Conservation (phyloP, 371 early-diverging fungal species). For the Thermomucor indicae-seudaticae region DNA sequence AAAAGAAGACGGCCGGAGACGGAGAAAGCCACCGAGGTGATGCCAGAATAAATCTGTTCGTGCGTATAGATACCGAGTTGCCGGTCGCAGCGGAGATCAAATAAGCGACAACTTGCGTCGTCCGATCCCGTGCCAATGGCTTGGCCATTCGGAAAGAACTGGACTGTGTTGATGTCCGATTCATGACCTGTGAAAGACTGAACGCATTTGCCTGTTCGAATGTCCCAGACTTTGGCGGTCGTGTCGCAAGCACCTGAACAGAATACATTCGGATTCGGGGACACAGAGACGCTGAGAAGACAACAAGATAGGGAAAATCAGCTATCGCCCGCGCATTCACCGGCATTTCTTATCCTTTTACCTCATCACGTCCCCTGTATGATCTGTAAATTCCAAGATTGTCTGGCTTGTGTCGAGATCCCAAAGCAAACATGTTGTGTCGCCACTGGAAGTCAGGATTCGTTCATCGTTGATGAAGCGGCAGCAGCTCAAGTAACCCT, state of each 20-base stretch:
- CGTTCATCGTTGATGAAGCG: slow-evolving; percentile 92
- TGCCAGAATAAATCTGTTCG: slow-evolving; percentile 93
- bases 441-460: slow-evolving; percentile 93
- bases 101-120: slow-evolving; percentile 92
- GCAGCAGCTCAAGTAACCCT: slow-evolving; percentile 96
- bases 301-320: not conserved
- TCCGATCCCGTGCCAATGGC: slow-evolving; percentile 95
- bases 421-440: slow-evolving; percentile 99
- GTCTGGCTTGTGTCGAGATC: slow-evolving; percentile 97
- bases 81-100: slow-evolving; percentile 92
- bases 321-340: not conserved
- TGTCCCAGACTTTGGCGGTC: slow-evolving; percentile 96
- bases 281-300: slow-evolving; percentile 31
- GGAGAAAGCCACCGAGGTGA: slow-evolving; percentile 94
- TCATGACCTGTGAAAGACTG: slow-evolving; percentile 96
- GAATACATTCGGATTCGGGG: slow-evolving; percentile 89
- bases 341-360: slow-evolving; percentile 12
- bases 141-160: slow-evolving; percentile 96
- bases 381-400: slow-evolving; percentile 92
- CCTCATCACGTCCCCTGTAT: slow-evolving; percentile 99
- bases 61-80: slow-evolving; percentile 93
- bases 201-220: slow-evolving; percentile 87
- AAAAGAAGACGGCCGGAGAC: slow-evolving; percentile 90
- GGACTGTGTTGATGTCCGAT: slow-evolving; percentile 96
- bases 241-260: slow-evolving; percentile 96